phyloP scores from a whole-genome alignment of 164 flowering plant species.

The Macadamia tetraphylla region DNA sequence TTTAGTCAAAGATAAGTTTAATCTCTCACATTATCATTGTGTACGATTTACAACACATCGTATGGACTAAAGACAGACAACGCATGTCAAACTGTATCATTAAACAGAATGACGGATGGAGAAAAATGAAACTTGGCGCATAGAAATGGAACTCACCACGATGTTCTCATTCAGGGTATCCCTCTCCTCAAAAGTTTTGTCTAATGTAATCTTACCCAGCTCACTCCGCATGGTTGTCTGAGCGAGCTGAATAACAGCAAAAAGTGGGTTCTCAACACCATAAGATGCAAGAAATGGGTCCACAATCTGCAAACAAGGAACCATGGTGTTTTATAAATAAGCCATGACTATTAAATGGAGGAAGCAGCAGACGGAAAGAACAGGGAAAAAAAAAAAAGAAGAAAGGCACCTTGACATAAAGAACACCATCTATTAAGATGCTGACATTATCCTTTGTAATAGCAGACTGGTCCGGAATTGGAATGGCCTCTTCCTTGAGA shows the following conservation, averaged over 20 bases:
- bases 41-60: no score
- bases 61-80: no score
- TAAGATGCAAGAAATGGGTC: slow-evolving; percentile 81
- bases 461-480: slow-evolving; percentile 78
- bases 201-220: slow-evolving; percentile 87
- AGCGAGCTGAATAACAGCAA: slow-evolving; percentile 85
- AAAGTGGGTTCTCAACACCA: slow-evolving; percentile 84
- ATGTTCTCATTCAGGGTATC: slow-evolving; percentile 83
- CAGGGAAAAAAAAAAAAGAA: neutral
- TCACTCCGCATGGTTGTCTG: slow-evolving; percentile 97
- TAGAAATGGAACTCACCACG: slow-evolving; percentile 43
- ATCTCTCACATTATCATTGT: no score
- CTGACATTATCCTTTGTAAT: slow-evolving; percentile 92
- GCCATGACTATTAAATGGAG: neutral
- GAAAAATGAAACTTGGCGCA: no score
- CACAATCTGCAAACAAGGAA: slow-evolving; percentile 49
- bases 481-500: slow-evolving; percentile 85
- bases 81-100: no score
- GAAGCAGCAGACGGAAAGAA: neutral
- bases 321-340: neutral
- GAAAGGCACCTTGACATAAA: slow-evolving; percentile 65
- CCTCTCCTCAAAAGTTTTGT: slow-evolving; percentile 88
- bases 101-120: no score
- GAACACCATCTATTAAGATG: slow-evolving; percentile 76
- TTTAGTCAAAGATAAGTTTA: no score